Evolutionary conservation across 805 yeast genomes (phyloP).

Genomic region (Candida vartiovaarae): DNA sequence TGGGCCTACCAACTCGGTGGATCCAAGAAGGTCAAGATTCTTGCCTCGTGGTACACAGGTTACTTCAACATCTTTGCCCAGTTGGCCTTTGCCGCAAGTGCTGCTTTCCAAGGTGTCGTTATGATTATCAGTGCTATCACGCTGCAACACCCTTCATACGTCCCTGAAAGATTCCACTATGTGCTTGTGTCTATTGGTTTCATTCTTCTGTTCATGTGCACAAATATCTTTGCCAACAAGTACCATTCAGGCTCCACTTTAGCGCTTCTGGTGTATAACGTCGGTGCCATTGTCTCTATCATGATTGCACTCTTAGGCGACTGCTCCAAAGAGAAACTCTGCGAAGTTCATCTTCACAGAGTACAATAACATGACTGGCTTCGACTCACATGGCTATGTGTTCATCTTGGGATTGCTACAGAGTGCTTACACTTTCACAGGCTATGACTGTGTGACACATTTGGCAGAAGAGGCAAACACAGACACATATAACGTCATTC

Average conservation of each 20-base stretch:
- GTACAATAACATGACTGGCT: constrained; percentile 20
- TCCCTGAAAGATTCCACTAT: constrained; percentile 17
- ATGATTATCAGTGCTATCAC: constrained; percentile 18
- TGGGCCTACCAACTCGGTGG: constrained; percentile 29
- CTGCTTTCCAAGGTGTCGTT: constrained; percentile 22
- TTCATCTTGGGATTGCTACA: constrained; percentile 23
- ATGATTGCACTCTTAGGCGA: constrained; percentile 18
- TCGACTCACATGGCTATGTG: constrained; percentile 20
- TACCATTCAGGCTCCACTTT: constrained; percentile 19
- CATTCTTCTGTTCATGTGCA: constrained; percentile 17
- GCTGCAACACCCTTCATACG: constrained; percentile 12
- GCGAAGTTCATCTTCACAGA: constrained; percentile 22
- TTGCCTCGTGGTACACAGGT: constrained; percentile 27
- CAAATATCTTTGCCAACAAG: constrained; percentile 19
- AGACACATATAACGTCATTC: constrained; percentile 22
- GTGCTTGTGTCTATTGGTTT: constrained; percentile 20
- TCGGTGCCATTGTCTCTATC: constrained; percentile 15
- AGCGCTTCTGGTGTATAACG: constrained; percentile 15
- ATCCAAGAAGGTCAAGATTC: constrained; percentile 19
- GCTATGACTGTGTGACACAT: constrained; percentile 30
- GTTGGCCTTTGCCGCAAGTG: constrained; percentile 21
- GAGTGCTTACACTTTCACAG: constrained; percentile 24
- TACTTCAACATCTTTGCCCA: constrained; percentile 24
- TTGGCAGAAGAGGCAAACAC: constrained; percentile 29
- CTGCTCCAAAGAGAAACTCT: constrained; percentile 18